Evolutionary conservation across 257 asterid genomes (phyloP).

Genomic region (Lantana camara): DNA sequence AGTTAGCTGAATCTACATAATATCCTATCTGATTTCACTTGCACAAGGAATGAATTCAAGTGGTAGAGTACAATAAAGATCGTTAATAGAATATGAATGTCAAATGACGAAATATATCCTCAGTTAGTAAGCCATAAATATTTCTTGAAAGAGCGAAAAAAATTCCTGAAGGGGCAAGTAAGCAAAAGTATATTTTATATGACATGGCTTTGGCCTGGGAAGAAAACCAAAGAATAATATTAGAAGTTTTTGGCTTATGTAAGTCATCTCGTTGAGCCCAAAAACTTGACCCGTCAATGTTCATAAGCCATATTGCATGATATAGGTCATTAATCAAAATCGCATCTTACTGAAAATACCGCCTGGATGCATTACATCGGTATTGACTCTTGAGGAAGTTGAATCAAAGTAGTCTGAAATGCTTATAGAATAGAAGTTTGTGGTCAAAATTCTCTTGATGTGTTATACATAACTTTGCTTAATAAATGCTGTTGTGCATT

Average conservation of each 20-base stretch:
- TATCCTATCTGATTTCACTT: too few relatives aligned
- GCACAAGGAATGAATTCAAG: too few relatives aligned
- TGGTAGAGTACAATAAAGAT: not conserved
- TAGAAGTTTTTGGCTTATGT: not conserved
- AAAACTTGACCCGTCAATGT: not conserved
- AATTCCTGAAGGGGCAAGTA: not conserved
- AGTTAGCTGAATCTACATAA: too few relatives aligned
- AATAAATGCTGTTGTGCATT: conserved; percentile 8
- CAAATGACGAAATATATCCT: not conserved
- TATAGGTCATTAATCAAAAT: not conserved
- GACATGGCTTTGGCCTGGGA: not conserved
- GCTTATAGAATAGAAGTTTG: conserved; percentile 7
- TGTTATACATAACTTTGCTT: not conserved
- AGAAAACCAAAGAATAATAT: not conserved
- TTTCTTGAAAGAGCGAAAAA: not conserved
- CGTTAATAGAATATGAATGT: not conserved
- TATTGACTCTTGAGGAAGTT: conserved; percentile 14
- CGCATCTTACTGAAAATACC: not conserved
- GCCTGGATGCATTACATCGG: conserved; percentile 5
- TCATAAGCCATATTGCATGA: not conserved
- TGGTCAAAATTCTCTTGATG: not conserved
- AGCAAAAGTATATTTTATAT: not conserved
- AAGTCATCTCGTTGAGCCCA: not conserved
- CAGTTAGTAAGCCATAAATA: not conserved
- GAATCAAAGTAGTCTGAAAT: not conserved